Evolutionary conservation across 768 basidiomycete species (phyloP), one percentile per base, ranked within the genome.

Genomic region (Rhizopogon roseolus): DNA sequence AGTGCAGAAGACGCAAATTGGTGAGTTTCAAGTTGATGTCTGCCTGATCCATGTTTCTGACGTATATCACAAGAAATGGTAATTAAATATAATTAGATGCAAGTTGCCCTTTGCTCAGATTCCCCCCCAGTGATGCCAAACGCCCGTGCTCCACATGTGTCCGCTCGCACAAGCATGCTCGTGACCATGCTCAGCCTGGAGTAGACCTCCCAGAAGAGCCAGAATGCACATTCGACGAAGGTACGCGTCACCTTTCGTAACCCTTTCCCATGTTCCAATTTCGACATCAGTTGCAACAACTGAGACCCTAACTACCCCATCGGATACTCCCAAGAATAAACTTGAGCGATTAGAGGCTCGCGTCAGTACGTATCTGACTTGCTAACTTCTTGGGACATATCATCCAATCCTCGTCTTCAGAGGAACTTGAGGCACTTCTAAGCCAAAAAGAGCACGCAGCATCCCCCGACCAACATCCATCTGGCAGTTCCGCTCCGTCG

Each of bases 201-300:
- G 72, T 73, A 2, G 70, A 71, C 43, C 60, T 85, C 42, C 82
- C 86, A 0, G 63, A 77, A 0, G 72, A 71, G 43, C 86, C 84
- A 11, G 83, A 86, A 52, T 90, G 88, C 63, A 89, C 86, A n/a
- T 90, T 81, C 57, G 88, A 89, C 59, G 88, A 90, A 57, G 71
- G 85, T 84, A 62, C 42, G 52, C 48, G 8, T 44, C 52, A 41
- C 49, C 49, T 42, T 57, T 28, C n/a, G 45, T 34, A 14, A 34
- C 17, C 40, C 27, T 41, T 22, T 41, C 49, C 22, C 41, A 32
- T 48, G 39, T 45, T 38, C 13, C 32, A 32, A 46, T 55, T n/a
- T 52, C 42, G 49, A 19, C 52, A 19, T n/a, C 54, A 82, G 79
- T 76, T 43, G 41, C 53, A 39, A 50, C 14, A 39, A 67, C 71